Base-by-base conservation (phyloP, 192 early-diverging fungal species). In the Jimgerdemannia flammicorona region DNA sequence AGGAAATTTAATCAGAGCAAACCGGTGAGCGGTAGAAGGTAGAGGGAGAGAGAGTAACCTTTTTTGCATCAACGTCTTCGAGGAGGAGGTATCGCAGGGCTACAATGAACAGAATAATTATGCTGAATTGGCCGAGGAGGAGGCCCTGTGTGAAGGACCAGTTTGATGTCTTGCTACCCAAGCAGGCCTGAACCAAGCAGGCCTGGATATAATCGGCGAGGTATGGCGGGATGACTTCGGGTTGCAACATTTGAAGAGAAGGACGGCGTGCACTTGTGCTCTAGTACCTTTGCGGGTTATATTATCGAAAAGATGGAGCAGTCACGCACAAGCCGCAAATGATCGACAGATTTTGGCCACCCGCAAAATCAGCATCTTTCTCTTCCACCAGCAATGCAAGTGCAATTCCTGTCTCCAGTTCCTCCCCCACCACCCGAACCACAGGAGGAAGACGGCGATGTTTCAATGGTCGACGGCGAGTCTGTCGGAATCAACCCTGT, bases 81-180 rank as follows among this genome's bases (percentile, higher is more conserved):
- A 87, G 73, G 18, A 88, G 76, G 41, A 90, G 71, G 64, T 84
- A 90, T 42, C 84, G 83, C 54, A 90, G 76, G 42, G 78, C 84
- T 39, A 84, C 76, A 40, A 87, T 73, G 66, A 90, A 81, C 14
- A 88, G 66, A 20, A 86, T 18, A 29, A 90, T 73, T 4, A 88
- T 79, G 39, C 81, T 84, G 3, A 86, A 11, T 75, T 89, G 84
- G 29, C 84, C 84, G 14, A 85, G 72, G 41, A 88, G 66, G 44
- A 90, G 72, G 3, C 88, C 88, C 66, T 84, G 78, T 1, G 83
- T 75, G 72, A 89, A 89, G 4, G 85, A 85, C 81, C 78, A 78
- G 42, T 59, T 59, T 59, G 49, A 59, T 10, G 8, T 29, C 2
- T 14, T 59, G 49, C 6, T 59, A 14, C 14, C 8, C 49, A 59